Base-by-base conservation (phyloP, 2,329 filamentous ascomycete species). In the Mycocentrospora acerina region DNA sequence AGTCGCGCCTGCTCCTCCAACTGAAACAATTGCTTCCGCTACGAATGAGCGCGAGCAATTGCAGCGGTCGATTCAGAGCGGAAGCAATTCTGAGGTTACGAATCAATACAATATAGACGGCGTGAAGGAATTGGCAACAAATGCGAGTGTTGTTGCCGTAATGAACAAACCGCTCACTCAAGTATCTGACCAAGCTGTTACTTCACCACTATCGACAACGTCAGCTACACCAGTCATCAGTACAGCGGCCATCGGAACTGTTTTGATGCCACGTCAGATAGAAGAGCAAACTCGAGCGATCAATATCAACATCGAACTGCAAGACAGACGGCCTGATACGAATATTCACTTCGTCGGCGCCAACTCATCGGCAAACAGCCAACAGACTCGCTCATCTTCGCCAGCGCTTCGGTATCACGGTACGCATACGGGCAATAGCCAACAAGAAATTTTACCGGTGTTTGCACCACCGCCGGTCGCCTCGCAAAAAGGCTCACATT, bases 381-480 rank as follows among this genome's bases (percentile, higher is more conserved):
- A 60, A 29, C 41, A 51, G 10, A 26, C 33, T 12, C 37, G 49
- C 25, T 55, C 46, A 29, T 53, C 55, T 33, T 30, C 48, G 35
- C 46, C 50, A 46, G 47, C 48, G 25, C 44, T 42, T 29, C 44
- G 51, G 19, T 11, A 37, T 16, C 35, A 43, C n/a, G 44, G 40
- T 7, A 33, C 41, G 28, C 43, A 29, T 3, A 35, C 48, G 24
- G 32, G 42, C 24, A 19, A 26, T 7, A 38, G 50, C n/a, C 43
- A 45, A 10, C 37, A 39, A 32, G 53, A 55, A 28, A 44, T 27
- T 26, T 38, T 56, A 16, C 61, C 60, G 4, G 44, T 56, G 5
- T 66, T 66, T 38, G 58, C 58, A 12, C 62, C 62, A 25, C 62
- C 62, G 14, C 62, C 62, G 14, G 57, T 46, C 2, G 48, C 40